Evolutionary conservation across 371 early-diverging fungal species (phyloP), one percentile per base, ranked within the genome.

Genomic region (Mortierella sp.): DNA sequence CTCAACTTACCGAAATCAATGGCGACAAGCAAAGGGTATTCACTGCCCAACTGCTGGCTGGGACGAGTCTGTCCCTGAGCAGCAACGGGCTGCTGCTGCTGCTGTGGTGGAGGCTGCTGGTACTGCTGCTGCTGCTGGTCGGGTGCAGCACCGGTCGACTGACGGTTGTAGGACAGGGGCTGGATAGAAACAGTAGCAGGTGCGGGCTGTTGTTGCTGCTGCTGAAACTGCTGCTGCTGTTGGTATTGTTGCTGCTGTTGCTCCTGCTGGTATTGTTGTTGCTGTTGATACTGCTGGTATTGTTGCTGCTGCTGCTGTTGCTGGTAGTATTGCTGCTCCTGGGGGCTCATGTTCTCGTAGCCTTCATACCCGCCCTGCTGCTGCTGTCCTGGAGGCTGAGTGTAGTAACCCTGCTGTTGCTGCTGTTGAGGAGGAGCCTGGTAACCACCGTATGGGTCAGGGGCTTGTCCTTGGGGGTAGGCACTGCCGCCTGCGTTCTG

Each of bases 11-110:
- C 83, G 54, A 83, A 83, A 80, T 83, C 83, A 55, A 83, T 83
- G 34, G 83, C 83, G 16, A 83, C 83, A 55, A 83, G 64, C 5
- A 83, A 61, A 10, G 83, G 83, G 54, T 83, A 83, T 67, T 83
- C 83, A 40, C 77, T 67, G 16, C 83, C 83, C 14, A 74, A 48
- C 24, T 75, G 34, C 8, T 70, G 44, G 53, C n/a, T 37, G 5
- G 76, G 77, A 9, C 75, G 76, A 21, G 57, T 14, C 69, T 79
- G 79, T 3, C 57, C 71, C 72, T 79, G 83, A 44, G 43, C 48
- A 40, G 71, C 78, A 24, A 40, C 73, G 43, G 73, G 73, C 2
- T 43, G 76, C 26, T 59, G 74, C 40, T 82, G 82, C 31, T 77
- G 74, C 24, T 77, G 78, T 53, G 71, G 75, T 4, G 8, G 31